Evolutionary conservation across 2,329 filamentous ascomycete genomes (phyloP), one percentile per base, ranked within the genome.

Genomic region (Aspergillus sp.): DNA sequence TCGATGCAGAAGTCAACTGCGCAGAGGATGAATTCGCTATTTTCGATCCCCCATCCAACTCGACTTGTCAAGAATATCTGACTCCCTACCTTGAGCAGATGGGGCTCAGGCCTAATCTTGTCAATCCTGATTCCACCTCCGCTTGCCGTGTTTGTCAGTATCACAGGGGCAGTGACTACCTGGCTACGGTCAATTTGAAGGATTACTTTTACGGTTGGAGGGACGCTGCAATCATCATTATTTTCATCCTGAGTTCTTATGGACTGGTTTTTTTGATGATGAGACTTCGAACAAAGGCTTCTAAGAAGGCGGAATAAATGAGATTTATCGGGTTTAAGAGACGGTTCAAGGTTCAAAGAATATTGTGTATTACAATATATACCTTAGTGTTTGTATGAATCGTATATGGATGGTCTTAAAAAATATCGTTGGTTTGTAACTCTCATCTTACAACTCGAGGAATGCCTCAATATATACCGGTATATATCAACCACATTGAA

Each of bases 61-160:
- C 58, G 1, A 81, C 81, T 0, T 88, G 84, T 49, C 69, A 59
- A 1, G 62, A 76, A 2, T 88, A 86, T 53, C 67, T 86, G 1
- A 46, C 63, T 0, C 61, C 58, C 0, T 86, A 79, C 54, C 56
- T 82, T 44, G 47, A 53, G 11, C 47, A 65, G 0, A 64, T 73
- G 32, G 80, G 80, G 0, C 49, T 63, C 0, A 58, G 65, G 3
- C 71, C 71, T 36, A 77, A 80, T 43, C 67, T 87, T 1, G 49
- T 77, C 39, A 86, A 86, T 51, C 79, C 82, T 0, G 71, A 79
- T 2, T 79, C 76, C 0, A 79, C 69, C 0, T 53, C 61, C 1
- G 68, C 61, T 0, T 87, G 84, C 59, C 64, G 62, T 11, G 81
- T 86, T 0, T 88, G 84, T 57, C 69, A 79, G 47, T 87, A 79